These are phyloP conservation scores for Pichia occidentalis DNA, from an alignment of 805 yeast species.

Conservation along the genomic window DNA sequence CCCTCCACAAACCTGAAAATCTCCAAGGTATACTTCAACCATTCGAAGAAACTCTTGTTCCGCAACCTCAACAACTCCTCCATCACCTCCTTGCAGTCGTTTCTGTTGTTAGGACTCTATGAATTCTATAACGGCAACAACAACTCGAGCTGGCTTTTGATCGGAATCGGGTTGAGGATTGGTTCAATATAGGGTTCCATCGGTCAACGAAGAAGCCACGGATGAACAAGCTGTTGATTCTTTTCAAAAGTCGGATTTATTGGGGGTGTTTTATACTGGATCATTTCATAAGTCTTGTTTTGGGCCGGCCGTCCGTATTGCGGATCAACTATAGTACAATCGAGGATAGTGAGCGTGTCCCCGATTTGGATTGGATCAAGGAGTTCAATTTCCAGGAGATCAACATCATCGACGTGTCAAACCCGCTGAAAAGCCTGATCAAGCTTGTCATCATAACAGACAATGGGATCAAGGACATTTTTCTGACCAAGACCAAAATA, in stretches of 20 bases:
- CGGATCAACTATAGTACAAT: conserved; percentile 54
- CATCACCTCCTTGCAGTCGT: conserved; percentile 53
- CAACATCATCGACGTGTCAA: conserved; percentile 32
- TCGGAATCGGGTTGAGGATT: conserved; percentile 57
- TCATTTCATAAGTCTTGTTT: conserved; percentile 51
- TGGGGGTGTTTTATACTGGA: conserved; percentile 67
- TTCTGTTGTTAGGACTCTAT: conserved; percentile 51
- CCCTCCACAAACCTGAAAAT: too few species aligned
- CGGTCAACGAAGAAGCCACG: conserved; percentile 42
- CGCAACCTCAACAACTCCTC: conserved; percentile 37
- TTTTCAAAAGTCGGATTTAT: conserved; percentile 52
- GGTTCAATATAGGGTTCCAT: conserved; percentile 64
- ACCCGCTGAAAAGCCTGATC: conserved; percentile 38
- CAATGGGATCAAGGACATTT: conserved; percentile 38
- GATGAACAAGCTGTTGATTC: conserved; percentile 32
- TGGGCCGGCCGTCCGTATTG: conserved; percentile 53
- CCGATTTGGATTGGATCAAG: conserved; percentile 57
- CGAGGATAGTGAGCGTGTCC: conserved; percentile 51
- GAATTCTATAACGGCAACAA: conserved; percentile 56
- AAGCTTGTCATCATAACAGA: conserved; percentile 39
- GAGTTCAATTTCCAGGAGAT: conserved; percentile 39
- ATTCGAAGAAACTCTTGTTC: conserved; percentile 39
- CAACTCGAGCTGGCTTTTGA: conserved; percentile 56
- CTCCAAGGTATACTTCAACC: conserved; percentile 38
- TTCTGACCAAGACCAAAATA: conserved; percentile 18